Percentiles rank a stretch among this genome's conserved stretches.
Evolutionary conservation across 129 eudicot species (phyloP).

Genomic region (Chrysanthemum makinoi): DNA sequence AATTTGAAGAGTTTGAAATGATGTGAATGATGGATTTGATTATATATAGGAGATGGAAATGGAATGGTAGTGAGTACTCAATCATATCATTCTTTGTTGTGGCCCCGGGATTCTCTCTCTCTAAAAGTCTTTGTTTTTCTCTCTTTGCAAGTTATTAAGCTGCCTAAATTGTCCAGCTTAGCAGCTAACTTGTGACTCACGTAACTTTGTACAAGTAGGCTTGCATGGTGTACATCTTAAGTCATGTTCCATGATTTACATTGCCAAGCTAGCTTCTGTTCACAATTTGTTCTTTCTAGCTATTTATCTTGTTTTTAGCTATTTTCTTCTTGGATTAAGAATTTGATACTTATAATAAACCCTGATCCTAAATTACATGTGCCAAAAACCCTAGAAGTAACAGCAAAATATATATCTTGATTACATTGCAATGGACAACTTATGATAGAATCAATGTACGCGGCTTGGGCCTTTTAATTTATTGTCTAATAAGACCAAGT

Average conservation of each 20-base stretch:
- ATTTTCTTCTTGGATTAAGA: neutral
- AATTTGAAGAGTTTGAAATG: conserved; percentile 1
- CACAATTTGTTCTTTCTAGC: neutral
- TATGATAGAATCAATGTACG: too few relatives aligned
- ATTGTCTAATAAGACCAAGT: too few relatives aligned
- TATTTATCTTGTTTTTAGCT: neutral
- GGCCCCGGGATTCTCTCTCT: conserved; percentile 32
- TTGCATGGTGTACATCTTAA: conserved; percentile 32
- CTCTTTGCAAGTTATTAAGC: conserved; percentile 29
- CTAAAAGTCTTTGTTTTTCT: conserved; percentile 28
- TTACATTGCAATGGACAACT: neutral
- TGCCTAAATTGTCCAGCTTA: conserved; percentile 19
- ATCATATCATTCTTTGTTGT: conserved; percentile 39
- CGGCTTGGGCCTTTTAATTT: too few relatives aligned
- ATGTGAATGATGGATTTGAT: neutral
- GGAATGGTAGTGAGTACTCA: conserved; percentile 33
- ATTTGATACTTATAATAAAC: too few relatives aligned
- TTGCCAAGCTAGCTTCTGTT: neutral
- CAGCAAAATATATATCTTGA: neutral
- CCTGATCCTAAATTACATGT: too few relatives aligned
- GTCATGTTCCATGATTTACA: conserved; percentile 6
- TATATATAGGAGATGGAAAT: conserved; percentile 29
- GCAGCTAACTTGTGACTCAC: conserved; percentile 37
- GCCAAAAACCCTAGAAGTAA: too few relatives aligned
- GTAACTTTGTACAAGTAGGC: conserved; percentile 27